Evolutionary conservation across 768 basidiomycete genomes (phyloP), one percentile per base, ranked within the genome.

Genomic region (Lanmaoa pseudosensibilis): DNA sequence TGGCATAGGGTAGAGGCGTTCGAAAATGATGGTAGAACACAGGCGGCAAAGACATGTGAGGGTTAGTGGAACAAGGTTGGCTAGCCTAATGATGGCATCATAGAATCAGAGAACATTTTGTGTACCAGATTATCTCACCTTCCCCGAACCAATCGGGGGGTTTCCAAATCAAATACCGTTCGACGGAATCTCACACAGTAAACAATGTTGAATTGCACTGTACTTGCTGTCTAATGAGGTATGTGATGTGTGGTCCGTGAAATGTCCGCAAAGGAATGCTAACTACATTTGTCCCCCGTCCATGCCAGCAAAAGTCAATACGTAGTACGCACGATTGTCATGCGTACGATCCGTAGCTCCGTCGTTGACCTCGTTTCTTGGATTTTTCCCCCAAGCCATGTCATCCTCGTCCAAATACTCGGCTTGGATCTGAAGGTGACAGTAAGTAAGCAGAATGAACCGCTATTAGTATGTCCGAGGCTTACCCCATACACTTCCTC

Each of bases 1-100:
- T 77, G 9, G 74, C 69, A 67, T 97, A 98, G 0, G 92, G 89
- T 36, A 97, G 68, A 25, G 94, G 94, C n/a, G 72, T 75, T 34
- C 72, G 75, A 73, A 96, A 95, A 67, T 83, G 77, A 68, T 96
- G 90, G 71, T 86, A 93, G 59, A 87, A 71, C 50, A 94, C 77
- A 11, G 92, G 87, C 21, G 85, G 80, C 33, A 84, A 46, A 23
- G 69, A 57, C 69, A 70, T 70, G 46, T 15, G 43, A 43, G 27
- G 18, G 18, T 38, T 38, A 15, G 46, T 9, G 19, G 30, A 34
- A 30, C 39, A 52, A 37, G 36, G 25, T 46, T 27, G 15, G 30
- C 32, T 39, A 13, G 33, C 27, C 16, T 52, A 30, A 19, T 30
- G 23, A 25, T 27, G 13, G 45, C 5, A n/a, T 30, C 27, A 12